These are phyloP conservation scores for Cucumis variabilis DNA, from an alignment of 331 rosid species.

Conservation along the genomic window DNA sequence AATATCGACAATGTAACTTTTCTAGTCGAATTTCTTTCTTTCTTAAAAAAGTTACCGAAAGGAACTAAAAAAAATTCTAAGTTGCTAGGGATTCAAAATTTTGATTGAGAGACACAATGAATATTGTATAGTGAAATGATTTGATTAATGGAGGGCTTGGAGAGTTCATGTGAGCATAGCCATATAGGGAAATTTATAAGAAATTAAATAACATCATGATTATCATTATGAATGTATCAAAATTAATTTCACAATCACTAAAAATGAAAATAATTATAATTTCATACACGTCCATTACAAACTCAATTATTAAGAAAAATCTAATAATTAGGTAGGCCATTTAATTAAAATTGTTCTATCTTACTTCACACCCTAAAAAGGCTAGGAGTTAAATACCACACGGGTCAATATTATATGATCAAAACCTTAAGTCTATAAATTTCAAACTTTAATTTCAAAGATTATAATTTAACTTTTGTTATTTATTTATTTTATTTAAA, in stretches of 20 bases:
- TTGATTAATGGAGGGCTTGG: not conserved
- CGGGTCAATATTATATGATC: not conserved
- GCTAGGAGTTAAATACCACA: too few species aligned
- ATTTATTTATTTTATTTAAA: too few species aligned
- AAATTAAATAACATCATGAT: not conserved
- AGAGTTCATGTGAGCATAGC: not conserved
- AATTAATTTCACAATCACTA: not conserved
- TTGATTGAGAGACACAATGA: not conserved
- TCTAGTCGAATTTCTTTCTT: too few species aligned
- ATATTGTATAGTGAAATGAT: not conserved
- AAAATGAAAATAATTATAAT: too few species aligned
- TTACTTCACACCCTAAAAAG: not conserved
- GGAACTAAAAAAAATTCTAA: too few species aligned
- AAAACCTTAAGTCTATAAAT: not conserved
- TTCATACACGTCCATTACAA: not conserved
- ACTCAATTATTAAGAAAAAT: not conserved
- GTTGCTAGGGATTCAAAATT: not conserved
- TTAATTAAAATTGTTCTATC: not conserved
- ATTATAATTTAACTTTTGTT: not conserved
- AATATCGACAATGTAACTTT: too few species aligned
- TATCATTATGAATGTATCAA: not conserved
- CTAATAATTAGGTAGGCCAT: not conserved
- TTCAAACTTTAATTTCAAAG: not conserved
- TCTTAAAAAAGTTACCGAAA: not conserved
- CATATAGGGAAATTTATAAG: not conserved